These are phyloP conservation scores for Nannizziopsis arthrosporioides DNA, from an alignment of 2,329 filamentous ascomycete species.

Conservation along the genomic window DNA sequence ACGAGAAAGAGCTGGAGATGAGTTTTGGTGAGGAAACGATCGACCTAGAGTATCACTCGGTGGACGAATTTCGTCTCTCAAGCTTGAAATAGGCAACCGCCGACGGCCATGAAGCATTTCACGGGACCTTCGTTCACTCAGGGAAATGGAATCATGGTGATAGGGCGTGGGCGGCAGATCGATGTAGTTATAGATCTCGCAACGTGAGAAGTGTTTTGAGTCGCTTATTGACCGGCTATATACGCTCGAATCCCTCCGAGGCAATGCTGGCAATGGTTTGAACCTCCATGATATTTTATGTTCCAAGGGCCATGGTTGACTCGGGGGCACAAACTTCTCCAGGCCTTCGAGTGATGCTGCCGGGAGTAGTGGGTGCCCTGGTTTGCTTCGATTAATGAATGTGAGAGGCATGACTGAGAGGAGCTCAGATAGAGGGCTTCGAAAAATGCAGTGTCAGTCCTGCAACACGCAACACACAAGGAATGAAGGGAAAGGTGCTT, in stretches of 20 bases:
- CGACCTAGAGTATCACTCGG: not conserved
- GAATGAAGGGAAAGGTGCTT: not conserved
- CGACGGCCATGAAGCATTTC: not conserved
- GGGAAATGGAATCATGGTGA: not conserved
- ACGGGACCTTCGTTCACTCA: not conserved
- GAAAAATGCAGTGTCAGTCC: not conserved
- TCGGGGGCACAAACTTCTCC: slow-evolving; percentile 15
- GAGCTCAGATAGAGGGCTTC: not conserved
- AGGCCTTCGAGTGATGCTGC: slow-evolving; percentile 16
- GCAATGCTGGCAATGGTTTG: slow-evolving; percentile 6
- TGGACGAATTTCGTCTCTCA: not conserved
- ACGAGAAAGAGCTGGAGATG: not conserved
- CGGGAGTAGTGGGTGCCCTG: slow-evolving; percentile 9
- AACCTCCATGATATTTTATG: slow-evolving; percentile 3
- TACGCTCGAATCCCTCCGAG: not conserved
- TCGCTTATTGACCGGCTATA: not conserved
- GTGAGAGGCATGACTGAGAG: slow-evolving; percentile 7
- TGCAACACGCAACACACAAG: not conserved
- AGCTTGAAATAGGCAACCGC: not conserved
- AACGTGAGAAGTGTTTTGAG: not conserved
- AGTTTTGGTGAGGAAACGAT: slow-evolving; percentile 1
- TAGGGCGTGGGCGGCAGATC: not conserved
- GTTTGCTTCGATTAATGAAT: not conserved
- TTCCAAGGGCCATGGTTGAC: slow-evolving; percentile 3
- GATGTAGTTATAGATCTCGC: not conserved